phyloP scores from a whole-genome alignment of 2,329 filamentous ascomycete genomes.

The Penicillium glabrum region DNA sequence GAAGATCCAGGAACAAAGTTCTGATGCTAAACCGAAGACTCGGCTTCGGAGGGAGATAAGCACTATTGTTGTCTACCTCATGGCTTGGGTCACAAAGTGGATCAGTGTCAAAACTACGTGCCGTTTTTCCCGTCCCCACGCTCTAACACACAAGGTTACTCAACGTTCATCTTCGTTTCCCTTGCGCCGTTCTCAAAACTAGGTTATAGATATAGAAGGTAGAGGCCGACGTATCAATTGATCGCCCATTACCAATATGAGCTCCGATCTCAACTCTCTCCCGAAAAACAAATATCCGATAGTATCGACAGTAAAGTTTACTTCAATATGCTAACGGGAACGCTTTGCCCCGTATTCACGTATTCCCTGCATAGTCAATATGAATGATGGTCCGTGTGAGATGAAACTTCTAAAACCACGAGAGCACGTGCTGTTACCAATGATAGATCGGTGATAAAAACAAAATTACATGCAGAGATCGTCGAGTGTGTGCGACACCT shows the following conservation, averaged over 20 bases:
- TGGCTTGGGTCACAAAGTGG: too few relatives aligned
- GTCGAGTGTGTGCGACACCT: neutral
- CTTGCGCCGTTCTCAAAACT: neutral
- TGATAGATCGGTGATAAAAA: neutral
- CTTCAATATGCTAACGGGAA: too few relatives aligned
- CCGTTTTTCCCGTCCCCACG: neutral
- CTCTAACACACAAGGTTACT: neutral
- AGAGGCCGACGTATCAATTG: too few relatives aligned
- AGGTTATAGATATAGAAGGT: too few relatives aligned
- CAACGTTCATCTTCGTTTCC: neutral
- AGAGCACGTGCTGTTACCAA: neutral
- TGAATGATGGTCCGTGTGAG: neutral
- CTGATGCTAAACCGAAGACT: too few relatives aligned
- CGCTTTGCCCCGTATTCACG: neutral
- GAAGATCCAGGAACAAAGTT: too few relatives aligned
- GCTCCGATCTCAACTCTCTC: too few relatives aligned
- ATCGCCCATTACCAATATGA: too few relatives aligned
- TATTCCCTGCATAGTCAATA: neutral
- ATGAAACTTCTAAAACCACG: too few relatives aligned
- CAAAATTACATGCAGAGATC: neutral
- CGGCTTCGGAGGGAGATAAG: neutral
- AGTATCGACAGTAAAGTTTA: too few relatives aligned
- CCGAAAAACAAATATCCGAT: too few relatives aligned
- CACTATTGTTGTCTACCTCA: neutral
- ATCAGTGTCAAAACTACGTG: neutral